Evolutionary conservation across 139 green algal genomes (phyloP).

Genomic region (Chlorokybus atmophyticus): DNA sequence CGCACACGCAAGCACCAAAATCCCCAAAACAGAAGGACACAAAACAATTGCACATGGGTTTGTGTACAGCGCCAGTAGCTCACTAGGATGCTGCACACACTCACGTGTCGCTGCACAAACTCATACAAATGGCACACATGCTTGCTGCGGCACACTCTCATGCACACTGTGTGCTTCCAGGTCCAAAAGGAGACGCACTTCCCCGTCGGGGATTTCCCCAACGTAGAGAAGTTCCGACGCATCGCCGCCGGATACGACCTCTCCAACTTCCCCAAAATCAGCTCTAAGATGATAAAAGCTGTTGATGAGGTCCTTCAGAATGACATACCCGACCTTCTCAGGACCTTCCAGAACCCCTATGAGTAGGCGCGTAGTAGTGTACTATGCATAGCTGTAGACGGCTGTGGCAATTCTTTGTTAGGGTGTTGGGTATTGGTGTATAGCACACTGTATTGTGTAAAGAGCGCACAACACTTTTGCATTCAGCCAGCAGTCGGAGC

Average conservation of each 20-base stretch:
- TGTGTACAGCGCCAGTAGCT: not conserved
- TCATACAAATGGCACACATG: not conserved
- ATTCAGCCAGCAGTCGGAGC: no score
- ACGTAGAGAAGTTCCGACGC: conserved; percentile 55
- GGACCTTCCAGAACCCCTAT: conserved; percentile 75
- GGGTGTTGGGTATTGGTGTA: no score
- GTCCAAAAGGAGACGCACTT: conserved; percentile 76
- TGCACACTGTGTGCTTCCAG: not conserved
- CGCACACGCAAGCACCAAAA: no score
- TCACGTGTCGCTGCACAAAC: not conserved
- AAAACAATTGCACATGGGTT: not conserved
- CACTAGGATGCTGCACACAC: not conserved
- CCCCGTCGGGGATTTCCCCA: conserved; percentile 76
- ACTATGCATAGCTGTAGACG: no score
- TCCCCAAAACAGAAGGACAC: no score
- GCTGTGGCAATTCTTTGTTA: no score
- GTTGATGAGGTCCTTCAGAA: conserved; percentile 67
- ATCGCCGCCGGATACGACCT: conserved; percentile 51
- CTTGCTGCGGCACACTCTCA: not conserved
- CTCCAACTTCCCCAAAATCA: conserved; percentile 34
- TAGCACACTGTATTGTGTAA: no score
- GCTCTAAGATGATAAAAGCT: conserved; percentile 29
- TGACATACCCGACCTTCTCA: conserved; percentile 81
- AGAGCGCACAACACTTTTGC: no score
- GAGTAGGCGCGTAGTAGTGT: no score